A percentile compares a stretch with the other conserved stretches of the same genome.
These are phyloP conservation scores for Rhodocollybia butyracea DNA, from an alignment of 768 basidiomycete genomes.

Conservation along the genomic window DNA sequence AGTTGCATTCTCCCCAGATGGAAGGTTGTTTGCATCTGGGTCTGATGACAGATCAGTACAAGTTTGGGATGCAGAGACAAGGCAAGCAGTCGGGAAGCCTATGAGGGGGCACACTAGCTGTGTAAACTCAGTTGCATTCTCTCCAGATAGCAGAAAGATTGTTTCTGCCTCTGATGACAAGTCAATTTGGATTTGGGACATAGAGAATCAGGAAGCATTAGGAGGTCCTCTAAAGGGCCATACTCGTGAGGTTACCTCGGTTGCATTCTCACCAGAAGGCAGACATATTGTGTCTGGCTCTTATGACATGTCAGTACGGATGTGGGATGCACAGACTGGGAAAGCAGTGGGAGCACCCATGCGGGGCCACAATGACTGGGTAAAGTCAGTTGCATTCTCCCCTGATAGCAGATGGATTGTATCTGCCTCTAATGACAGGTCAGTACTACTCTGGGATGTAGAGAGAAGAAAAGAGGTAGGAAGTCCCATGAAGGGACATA, in stretches of 20 bases:
- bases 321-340: too few relatives aligned
- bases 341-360: too few relatives aligned
- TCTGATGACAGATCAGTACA: neutral
- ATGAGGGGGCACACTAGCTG: neutral
- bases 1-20: slow-evolving; percentile 1
- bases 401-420: too few relatives aligned
- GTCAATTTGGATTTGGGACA: neutral
- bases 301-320: too few relatives aligned
- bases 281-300: too few relatives aligned
- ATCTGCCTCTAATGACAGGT: too few relatives aligned
- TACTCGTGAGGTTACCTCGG: neutral
- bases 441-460: too few relatives aligned
- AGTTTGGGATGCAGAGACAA: slow-evolving; percentile 26
- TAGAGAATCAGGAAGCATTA: neutral
- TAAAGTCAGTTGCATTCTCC: too few relatives aligned
- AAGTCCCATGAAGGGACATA: too few relatives aligned
- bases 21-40: neutral
- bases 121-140: neutral
- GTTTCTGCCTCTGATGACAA: neutral
- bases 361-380: too few relatives aligned
- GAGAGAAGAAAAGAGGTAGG: too few relatives aligned
- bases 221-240: neutral
- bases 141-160: neutral
- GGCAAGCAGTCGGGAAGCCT: slow-evolving; percentile 16
- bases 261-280: too few relatives aligned